Evolutionary conservation across 148 eudicot genomes (phyloP).

Genomic region (Vaccinium corymbosum): DNA sequence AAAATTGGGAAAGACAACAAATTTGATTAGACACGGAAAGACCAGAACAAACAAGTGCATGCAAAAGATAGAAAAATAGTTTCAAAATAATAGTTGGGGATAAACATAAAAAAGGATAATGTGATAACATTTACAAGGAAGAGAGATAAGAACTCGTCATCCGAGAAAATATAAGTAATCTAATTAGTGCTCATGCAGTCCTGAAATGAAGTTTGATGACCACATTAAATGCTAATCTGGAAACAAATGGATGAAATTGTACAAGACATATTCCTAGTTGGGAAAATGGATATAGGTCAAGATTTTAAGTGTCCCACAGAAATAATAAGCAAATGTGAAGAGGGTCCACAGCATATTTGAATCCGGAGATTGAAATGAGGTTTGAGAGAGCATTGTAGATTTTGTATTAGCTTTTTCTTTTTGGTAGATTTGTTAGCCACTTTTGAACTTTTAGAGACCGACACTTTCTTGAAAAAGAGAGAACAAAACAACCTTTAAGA

Average conservation of each 20-base stretch:
- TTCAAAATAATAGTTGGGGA: neutral
- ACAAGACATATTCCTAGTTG: neutral
- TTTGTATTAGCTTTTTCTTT: neutral
- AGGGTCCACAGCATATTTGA: neutral
- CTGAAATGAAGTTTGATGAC: neutral
- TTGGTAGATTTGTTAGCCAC: no score
- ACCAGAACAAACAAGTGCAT: neutral
- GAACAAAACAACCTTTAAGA: no score
- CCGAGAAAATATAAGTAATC: neutral
- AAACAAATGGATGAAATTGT: neutral
- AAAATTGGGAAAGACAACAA: neutral
- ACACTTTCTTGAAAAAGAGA: no score
- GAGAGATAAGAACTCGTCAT: no score
- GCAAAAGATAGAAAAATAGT: neutral
- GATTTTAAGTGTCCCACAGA: neutral
- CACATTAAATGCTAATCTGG: neutral
- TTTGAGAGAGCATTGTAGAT: neutral
- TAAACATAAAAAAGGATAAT: no score
- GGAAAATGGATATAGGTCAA: neutral
- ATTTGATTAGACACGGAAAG: neutral
- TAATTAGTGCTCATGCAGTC: neutral
- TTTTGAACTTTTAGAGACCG: no score
- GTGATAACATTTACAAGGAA: no score
- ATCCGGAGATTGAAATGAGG: neutral
- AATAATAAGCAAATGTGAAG: neutral